These are phyloP conservation scores for Micromonas commoda DNA, from an alignment of 139 green algal species.

Conservation along the genomic window DNA sequence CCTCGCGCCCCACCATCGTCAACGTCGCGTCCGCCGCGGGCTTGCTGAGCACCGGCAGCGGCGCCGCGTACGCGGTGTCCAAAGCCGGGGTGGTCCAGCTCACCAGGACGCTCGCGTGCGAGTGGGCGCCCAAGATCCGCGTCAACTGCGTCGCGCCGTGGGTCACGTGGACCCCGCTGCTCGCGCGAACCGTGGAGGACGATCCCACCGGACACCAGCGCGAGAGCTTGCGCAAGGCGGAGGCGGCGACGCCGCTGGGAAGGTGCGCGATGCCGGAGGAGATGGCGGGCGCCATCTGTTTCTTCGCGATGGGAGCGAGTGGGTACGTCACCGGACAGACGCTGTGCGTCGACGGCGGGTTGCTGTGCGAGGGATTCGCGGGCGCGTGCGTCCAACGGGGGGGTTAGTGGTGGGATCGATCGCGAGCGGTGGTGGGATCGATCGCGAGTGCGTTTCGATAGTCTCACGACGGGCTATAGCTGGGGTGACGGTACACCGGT, in stretches of 20 bases:
- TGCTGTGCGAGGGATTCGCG: neutral
- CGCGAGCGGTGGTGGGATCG: neutral
- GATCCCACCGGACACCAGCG: neutral
- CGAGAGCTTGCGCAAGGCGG: neutral
- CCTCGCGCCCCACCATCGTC: neutral
- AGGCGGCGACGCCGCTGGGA: conserved; percentile 14
- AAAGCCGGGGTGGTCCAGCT: conserved; percentile 23
- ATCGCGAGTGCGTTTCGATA: neutral
- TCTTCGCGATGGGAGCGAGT: neutral
- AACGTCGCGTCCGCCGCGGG: conserved; percentile 13
- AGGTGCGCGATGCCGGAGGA: conserved; percentile 4
- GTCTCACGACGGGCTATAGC: too few relatives aligned
- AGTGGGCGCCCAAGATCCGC: conserved; percentile 22
- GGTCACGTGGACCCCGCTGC: conserved; percentile 25
- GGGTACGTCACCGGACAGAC: conserved; percentile 26
- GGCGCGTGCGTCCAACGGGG: neutral
- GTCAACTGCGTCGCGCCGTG: conserved; percentile 33
- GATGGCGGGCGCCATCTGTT: conserved; percentile 18
- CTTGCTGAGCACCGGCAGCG: conserved; percentile 8
- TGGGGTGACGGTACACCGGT: too few relatives aligned
- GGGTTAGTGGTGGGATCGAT: neutral
- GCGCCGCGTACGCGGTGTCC: conserved; percentile 19
- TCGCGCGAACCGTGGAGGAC: neutral
- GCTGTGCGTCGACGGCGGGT: conserved; percentile 26
- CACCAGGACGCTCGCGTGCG: conserved; percentile 31